phyloP scores from a whole-genome alignment of 2,329 filamentous ascomycete species.

The Pseudogymnoascus sp. region DNA sequence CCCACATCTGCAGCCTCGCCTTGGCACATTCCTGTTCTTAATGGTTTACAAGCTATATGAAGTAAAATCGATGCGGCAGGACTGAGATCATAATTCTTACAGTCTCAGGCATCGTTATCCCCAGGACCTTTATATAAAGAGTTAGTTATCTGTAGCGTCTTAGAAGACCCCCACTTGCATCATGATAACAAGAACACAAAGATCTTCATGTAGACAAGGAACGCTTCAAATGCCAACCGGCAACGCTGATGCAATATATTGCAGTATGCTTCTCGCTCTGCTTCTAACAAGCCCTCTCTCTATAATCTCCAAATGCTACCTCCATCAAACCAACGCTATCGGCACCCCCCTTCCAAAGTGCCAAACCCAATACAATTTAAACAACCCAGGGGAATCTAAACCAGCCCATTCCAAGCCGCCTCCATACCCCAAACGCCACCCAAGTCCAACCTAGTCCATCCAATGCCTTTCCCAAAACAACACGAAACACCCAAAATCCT shows the following conservation, averaged over 20 bases:
- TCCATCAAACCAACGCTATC: neutral
- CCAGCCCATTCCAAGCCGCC: neutral
- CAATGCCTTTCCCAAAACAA: neutral
- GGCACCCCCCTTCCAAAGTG: conserved; percentile 1
- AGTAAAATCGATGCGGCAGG: neutral
- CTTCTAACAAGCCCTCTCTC: neutral
- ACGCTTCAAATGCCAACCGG: neutral
- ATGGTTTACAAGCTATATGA: neutral
- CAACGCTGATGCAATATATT: conserved; percentile 6
- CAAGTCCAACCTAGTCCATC: neutral
- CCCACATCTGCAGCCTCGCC: neutral
- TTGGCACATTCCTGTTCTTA: neutral
- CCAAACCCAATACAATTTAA: conserved; percentile 2
- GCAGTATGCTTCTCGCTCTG: neutral
- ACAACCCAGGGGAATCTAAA: neutral
- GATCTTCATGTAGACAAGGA: too few relatives aligned
- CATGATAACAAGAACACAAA: neutral
- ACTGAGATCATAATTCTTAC: neutral
- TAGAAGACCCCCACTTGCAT: neutral
- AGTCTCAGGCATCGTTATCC: neutral
- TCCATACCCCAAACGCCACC: neutral
- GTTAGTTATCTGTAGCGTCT: neutral
- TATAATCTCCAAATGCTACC: neutral
- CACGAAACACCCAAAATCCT: neutral
- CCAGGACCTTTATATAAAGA: neutral